Base-by-base conservation (phyloP, 2,329 filamentous ascomycete species). In the Coniosporium tulheliwenetii region DNA sequence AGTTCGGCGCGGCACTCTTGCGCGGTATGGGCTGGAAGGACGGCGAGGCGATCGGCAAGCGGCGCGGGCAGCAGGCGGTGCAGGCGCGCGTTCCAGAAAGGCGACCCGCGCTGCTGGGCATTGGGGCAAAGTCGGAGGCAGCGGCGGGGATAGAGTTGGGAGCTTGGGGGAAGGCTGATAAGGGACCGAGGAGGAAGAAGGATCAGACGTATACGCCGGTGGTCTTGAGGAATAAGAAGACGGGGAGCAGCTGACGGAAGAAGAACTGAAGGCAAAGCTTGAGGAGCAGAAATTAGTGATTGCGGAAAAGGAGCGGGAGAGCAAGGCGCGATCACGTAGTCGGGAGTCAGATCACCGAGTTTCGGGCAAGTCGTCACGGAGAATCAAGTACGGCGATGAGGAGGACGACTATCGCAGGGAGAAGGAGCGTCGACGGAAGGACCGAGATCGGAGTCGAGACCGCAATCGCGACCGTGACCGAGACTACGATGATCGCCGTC, bases 21-120 rank as follows among this genome's bases (percentile, higher is more conserved):
- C 77, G 87, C 30, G 86, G 87, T 8, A 95, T 96, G 83, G 91
- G 91, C 8, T 95, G 89, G 87, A 86, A 95, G 52, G 75, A 78
- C 47, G 76, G 70, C 13, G 68, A 75, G 46, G 62, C 65, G 33
- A 67, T 77, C 39, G 66, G 80, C 63, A 59, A 53, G 46, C 73
- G 77, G 41, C 65, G 70, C 16, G 59, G 60, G 13, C 59, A 48
- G 50, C 59, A 44, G 48, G 44, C 54, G 4, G 47, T 50, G 16
- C 81, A 81, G 48, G 68, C 77, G 31, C 79, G 75, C 46, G 65
- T 77, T 13, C 68, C 78, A 10, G 79, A 81, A 54, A 71, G 78
- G 39, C 75, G 87, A 39, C 80, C 85, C 12, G 85, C 85, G 43
- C 71, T 93, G 42, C 67, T 96, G 8, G 91, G 91, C 0, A 79